phyloP scores from a whole-genome alignment of 208 protist species.

The Leishmania tarentolae region DNA sequence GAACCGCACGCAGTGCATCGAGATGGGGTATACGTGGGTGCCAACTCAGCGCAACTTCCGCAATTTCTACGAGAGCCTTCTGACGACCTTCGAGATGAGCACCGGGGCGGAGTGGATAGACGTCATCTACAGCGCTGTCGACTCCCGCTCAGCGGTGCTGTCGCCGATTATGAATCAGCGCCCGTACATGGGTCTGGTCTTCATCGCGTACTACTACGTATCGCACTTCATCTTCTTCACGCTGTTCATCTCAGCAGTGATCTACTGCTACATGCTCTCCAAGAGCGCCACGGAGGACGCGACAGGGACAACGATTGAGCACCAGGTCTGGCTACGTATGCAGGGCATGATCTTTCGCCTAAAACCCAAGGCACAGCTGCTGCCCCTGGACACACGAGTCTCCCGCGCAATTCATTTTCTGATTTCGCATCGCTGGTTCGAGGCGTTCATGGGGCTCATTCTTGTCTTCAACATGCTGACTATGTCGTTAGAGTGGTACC shows the following conservation, averaged over 20 bases:
- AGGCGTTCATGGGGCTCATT: conserved; percentile 68
- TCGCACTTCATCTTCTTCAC: conserved; percentile 89
- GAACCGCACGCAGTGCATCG: conserved; percentile 50
- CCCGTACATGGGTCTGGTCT: conserved; percentile 82
- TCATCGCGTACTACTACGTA: conserved; percentile 92
- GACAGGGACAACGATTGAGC: conserved; percentile 68
- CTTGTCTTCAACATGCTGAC: conserved; percentile 82
- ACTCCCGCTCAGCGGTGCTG: conserved; percentile 56
- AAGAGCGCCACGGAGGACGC: conserved; percentile 68
- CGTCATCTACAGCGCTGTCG: conserved; percentile 84
- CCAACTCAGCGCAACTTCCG: conserved; percentile 81
- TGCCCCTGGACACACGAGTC: conserved; percentile 57
- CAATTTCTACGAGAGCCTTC: conserved; percentile 86
- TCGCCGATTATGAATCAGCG: conserved; percentile 61
- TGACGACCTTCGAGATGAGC: conserved; percentile 91
- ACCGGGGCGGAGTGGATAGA: conserved; percentile 90
- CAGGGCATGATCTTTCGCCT: conserved; percentile 72
- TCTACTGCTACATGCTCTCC: conserved; percentile 89
- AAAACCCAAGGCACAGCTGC: conserved; percentile 55
- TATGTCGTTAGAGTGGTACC: conserved; percentile 89
- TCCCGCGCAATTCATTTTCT: conserved; percentile 66
- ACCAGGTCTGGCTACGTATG: conserved; percentile 83
- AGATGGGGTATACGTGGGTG: conserved; percentile 44
- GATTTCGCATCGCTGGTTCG: conserved; percentile 57
- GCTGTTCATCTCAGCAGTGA: conserved; percentile 86